A percentile compares a stretch with the other conserved stretches of the same genome.
phyloP scores from a whole-genome alignment of 371 early-diverging fungal genomes.

The Mortierella sp. region DNA sequence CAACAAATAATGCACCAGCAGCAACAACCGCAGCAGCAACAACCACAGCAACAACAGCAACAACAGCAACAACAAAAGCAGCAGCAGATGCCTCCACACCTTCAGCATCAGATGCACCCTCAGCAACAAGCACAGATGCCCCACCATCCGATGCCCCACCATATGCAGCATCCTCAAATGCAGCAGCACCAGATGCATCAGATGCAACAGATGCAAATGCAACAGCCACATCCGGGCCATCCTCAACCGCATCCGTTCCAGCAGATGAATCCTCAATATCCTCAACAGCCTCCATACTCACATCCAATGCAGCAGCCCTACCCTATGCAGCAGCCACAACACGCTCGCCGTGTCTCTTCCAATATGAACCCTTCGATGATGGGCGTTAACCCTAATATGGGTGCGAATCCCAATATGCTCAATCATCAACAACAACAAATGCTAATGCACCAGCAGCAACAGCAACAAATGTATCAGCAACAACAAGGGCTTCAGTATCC shows the following conservation, averaged over 20 bases:
- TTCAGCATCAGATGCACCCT: not conserved
- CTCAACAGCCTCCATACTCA: slow-evolving; percentile 8
- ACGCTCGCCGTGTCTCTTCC: slow-evolving; percentile 31
- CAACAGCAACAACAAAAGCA: slow-evolving; percentile 9
- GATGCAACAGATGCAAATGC: slow-evolving; percentile 5
- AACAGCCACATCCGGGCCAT: not conserved
- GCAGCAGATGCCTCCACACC: slow-evolving; percentile 4
- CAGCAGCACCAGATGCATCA: slow-evolving; percentile 2
- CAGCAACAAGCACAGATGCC: slow-evolving; percentile 1
- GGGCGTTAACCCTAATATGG: slow-evolving; percentile 24
- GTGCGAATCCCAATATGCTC: slow-evolving; percentile 5
- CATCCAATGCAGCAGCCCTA: slow-evolving; percentile 6
- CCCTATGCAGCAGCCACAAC: slow-evolving; percentile 16
- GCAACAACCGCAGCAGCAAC: slow-evolving; percentile 3
- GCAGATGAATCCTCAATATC: slow-evolving; percentile 12
- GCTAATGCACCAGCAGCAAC: slow-evolving; percentile 25
- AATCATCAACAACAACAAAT: slow-evolving; percentile 35
- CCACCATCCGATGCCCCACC: slow-evolving; percentile 7
- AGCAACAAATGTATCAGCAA: slow-evolving; percentile 23
- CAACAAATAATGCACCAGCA: slow-evolving; percentile 15
- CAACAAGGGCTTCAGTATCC: slow-evolving; percentile 37
- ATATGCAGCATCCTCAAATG: slow-evolving; percentile 3
- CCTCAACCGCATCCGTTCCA: slow-evolving; percentile 3
- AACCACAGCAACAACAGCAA: slow-evolving; percentile 8
- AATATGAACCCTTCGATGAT: slow-evolving; percentile 7